Evolutionary conservation across 2,329 filamentous ascomycete genomes (phyloP).

Genomic region (Sphaerulina vaccinii): DNA sequence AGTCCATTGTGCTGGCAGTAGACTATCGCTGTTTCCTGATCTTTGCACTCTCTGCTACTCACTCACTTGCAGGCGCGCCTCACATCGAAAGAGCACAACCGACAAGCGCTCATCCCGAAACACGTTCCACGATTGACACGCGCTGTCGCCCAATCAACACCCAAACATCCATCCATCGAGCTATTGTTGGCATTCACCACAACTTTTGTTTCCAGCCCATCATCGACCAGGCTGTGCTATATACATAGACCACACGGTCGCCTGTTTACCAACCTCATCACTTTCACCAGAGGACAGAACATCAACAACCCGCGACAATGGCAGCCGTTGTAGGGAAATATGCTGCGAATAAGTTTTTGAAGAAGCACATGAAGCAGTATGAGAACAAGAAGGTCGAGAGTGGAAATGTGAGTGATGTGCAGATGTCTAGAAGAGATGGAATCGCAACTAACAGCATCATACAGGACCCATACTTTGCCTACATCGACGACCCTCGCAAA

Average conservation of each 20-base stretch:
- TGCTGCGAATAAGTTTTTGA: slow-evolving; percentile 51
- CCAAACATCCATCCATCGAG: slow-evolving; percentile 4
- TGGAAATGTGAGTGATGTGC: slow-evolving; percentile 40
- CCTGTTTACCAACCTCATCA: not conserved
- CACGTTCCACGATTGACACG: slow-evolving; percentile 13
- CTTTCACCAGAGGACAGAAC: not conserved
- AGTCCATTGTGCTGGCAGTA: slow-evolving; percentile 1
- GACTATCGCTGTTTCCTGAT: not conserved
- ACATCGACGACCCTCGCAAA: slow-evolving; percentile 69
- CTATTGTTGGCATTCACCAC: slow-evolving; percentile 23
- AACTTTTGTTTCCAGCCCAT: not conserved
- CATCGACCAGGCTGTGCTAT: not conserved
- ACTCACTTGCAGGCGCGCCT: too few species aligned
- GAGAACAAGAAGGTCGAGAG: slow-evolving; percentile 42
- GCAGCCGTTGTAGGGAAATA: slow-evolving; percentile 48
- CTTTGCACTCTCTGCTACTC: slow-evolving; percentile 1
- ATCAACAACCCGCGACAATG: slow-evolving; percentile 38
- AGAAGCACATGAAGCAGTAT: slow-evolving; percentile 50
- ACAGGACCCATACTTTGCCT: slow-evolving; percentile 88
- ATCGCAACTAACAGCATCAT: slow-evolving; percentile 15
- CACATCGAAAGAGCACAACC: too few species aligned
- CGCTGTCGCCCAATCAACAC: slow-evolving; percentile 21
- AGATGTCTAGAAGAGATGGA: not conserved
- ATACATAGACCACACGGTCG: slow-evolving; percentile 13
- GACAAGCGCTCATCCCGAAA: slow-evolving; percentile 15